Evolutionary conservation across 768 basidiomycete genomes (phyloP), one percentile per base, ranked within the genome.

Genomic region (Myochromella boudieri): DNA sequence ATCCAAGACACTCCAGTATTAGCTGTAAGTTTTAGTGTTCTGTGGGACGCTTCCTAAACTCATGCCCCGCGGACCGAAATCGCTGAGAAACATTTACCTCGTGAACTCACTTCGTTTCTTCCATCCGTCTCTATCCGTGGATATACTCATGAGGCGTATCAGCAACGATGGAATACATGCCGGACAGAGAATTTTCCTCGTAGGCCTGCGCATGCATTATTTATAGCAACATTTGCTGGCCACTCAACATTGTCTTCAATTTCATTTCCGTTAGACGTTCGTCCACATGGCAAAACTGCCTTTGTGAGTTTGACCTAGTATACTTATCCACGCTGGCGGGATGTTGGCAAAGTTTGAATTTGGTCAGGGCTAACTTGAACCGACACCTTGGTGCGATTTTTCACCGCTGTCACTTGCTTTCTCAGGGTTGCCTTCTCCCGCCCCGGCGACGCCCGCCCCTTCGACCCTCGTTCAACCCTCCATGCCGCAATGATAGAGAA

Each of bases 41-140:
- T 45, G 14, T 38, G 44, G 26, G 36, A 26, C 25, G 17, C 36
- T 45, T 45, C 44, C 24, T 7, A 36, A 27, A 28, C n/a, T 34
- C 44, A 37, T 31, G 36, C 18, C 44, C 44, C 44, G 44, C 44
- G 44, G 44, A 37, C 24, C 29, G 36, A 25, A 18, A 20, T 45
- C 28, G 18, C 33, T 36, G 17, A 45, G 34, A 37, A 38, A 18
- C 20, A 25, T 12, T 37, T 20, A 9, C 20, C 25, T 9, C 22
- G 36, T 15, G 18, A 4, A 1, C 15, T 21, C 14, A n/a, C 24
- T 45, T 33, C 24, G 14, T 25, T 18, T 14, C 44, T 37, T 45
- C 15, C 44, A 28, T 37, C 24, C 22, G 21, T 33, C 15, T 11
- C 24, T 26, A 40, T 6, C 18, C 21, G 21, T 32, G 15, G 24